These are phyloP conservation scores for Marsdenia floribunda DNA, from an alignment of 257 asterid genomes.

Conservation along the genomic window DNA sequence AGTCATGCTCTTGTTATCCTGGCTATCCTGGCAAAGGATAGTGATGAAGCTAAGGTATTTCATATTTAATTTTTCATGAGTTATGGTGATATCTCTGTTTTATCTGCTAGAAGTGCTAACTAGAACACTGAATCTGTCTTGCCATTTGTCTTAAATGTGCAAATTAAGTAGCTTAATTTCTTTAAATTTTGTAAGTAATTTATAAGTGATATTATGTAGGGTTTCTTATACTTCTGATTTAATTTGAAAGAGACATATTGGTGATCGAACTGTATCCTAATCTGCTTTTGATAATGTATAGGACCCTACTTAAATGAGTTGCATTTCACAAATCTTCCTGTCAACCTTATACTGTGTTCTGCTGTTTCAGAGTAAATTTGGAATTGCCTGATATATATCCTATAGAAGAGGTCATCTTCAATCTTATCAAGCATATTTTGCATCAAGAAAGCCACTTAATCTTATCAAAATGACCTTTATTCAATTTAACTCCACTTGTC, in stretches of 20 bases:
- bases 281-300: background rate
- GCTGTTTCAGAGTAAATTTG: background rate
- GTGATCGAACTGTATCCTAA: background rate
- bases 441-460: background rate
- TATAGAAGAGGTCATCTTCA: background rate
- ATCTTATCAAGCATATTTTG: background rate
- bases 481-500: background rate
- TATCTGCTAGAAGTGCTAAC: background rate
- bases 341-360: background rate
- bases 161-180: background rate
- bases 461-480: background rate
- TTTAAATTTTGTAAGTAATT: background rate
- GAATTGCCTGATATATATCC: background rate
- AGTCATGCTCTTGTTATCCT: slow-evolving; percentile 43
- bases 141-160: background rate
- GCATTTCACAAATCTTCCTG: background rate
- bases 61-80: background rate
- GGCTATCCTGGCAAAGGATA: slow-evolving; percentile 48
- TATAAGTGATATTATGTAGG: background rate
- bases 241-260: background rate
- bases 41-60: slow-evolving; percentile 54
- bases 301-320: background rate
- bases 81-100: background rate
- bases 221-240: background rate
- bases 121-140: background rate